A percentile compares a stretch with the other conserved stretches of the same genome.
phyloP scores from a whole-genome alignment of 1,139 yeast species.

The Pichia sp. region DNA sequence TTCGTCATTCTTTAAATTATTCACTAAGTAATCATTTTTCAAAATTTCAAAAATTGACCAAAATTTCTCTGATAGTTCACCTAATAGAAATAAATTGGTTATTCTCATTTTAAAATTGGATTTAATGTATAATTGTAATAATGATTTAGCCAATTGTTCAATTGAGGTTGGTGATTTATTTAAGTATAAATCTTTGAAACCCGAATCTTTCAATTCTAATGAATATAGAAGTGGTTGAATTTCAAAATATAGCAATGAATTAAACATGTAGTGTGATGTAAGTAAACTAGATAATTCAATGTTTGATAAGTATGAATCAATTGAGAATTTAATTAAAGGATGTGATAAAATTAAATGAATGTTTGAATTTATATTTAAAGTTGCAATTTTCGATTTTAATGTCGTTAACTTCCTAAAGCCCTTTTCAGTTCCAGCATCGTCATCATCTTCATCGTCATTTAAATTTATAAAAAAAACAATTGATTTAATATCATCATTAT shows the following conservation, averaged over 20 bases:
- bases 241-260: conserved; percentile 16
- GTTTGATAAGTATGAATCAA: conserved; percentile 23
- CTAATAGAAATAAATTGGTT: conserved; percentile 40
- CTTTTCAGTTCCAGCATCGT: neutral
- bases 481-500: neutral
- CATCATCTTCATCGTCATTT: neutral
- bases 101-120: conserved; percentile 35
- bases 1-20: conserved; percentile 23
- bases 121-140: conserved; percentile 21
- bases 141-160: conserved; percentile 33
- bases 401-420: neutral
- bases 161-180: conserved; percentile 28
- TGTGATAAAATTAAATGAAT: conserved; percentile 11
- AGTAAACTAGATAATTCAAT: conserved; percentile 39
- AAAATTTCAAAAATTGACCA: conserved; percentile 32
- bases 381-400: conserved; percentile 1
- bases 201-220: conserved; percentile 21
- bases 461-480: conserved; percentile 10
- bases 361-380: conserved; percentile 22
- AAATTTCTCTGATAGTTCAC: conserved; percentile 37
- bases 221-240: conserved; percentile 25
- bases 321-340: conserved; percentile 6
- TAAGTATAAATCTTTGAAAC: conserved; percentile 21
- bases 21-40: conserved; percentile 26
- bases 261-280: conserved; percentile 24